Conservation (phyloP, 352 stramenopile species). For the Phytophthora idaei region DNA sequence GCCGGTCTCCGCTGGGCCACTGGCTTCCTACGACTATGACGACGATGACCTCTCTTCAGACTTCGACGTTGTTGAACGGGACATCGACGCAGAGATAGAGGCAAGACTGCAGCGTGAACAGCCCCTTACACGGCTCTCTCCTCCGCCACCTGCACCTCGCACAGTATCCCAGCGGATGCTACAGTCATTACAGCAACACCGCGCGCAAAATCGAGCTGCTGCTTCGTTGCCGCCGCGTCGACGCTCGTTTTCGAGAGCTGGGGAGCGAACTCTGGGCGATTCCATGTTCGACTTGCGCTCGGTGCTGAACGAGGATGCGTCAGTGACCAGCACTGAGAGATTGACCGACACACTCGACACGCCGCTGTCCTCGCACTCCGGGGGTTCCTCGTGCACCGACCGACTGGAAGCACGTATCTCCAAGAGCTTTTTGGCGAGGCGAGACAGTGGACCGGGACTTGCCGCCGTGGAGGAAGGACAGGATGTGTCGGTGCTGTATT, state of each 20-base stretch:
- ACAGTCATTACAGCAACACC: constrained; percentile 51
- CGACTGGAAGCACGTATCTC: constrained; percentile 74
- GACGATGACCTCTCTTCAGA: constrained; percentile 53
- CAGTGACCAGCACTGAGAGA: constrained; percentile 11
- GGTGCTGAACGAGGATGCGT: constrained; percentile 9
- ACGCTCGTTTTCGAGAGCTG: neutral
- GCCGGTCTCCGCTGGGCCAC: constrained; percentile 12
- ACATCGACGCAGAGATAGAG: constrained; percentile 80
- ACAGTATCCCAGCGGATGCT: constrained; percentile 76
- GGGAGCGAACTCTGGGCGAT: constrained; percentile 1
- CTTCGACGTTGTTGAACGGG: constrained; percentile 67
- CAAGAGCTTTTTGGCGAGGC: constrained; percentile 45
- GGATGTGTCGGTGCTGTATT: constrained; percentile 59
- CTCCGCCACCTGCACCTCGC: constrained; percentile 13
- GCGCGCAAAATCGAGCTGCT: constrained; percentile 24
- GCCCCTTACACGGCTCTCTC: neutral
- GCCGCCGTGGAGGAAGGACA: constrained; percentile 31
- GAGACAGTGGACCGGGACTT: constrained; percentile 28
- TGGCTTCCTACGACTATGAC: constrained; percentile 29
- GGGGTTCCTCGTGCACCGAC: constrained; percentile 48
- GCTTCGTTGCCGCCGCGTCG: constrained; percentile 7
- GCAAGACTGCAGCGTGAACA: constrained; percentile 42
- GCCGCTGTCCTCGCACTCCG: constrained; percentile 34
- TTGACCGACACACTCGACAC: constrained; percentile 27
- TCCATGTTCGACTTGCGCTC: constrained; percentile 22